Percentiles rank a stretch among this genome's conserved stretches.
Conservation (phyloP, 495 filamentous ascomycete species). For the Penicillium maclennaniae region DNA sequence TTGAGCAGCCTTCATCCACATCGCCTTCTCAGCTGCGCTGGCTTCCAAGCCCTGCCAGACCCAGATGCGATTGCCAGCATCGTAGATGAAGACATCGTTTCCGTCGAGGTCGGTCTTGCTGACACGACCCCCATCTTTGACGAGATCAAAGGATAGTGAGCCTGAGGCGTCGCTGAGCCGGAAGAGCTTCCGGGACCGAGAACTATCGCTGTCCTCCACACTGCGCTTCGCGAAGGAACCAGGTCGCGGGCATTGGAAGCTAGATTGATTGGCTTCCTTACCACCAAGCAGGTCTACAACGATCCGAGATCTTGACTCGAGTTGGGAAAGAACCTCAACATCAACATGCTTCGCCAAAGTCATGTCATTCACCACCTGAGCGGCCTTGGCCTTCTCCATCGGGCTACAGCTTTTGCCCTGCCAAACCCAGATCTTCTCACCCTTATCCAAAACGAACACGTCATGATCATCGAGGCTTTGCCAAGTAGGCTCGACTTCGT, state of each 20-base stretch:
- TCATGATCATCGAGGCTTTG: constrained; percentile 56
- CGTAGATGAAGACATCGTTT: constrained; percentile 57
- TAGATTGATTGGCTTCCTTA: constrained; percentile 30
- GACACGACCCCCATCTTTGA: constrained; percentile 47
- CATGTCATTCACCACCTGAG: constrained; percentile 60
- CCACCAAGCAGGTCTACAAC: constrained; percentile 55
- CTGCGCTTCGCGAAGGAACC: constrained; percentile 23
- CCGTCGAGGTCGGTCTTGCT: constrained; percentile 44
- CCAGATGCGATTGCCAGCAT: constrained; percentile 50
- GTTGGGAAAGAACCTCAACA: constrained; percentile 57
- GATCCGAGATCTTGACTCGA: constrained; percentile 48
- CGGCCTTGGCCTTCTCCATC: constrained; percentile 62
- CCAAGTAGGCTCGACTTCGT: constrained; percentile 60
- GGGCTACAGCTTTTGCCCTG: constrained; percentile 59
- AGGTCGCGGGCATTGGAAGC: constrained; percentile 39
- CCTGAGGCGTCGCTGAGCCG: constrained; percentile 54
- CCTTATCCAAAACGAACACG: constrained; percentile 57
- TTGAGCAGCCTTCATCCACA: constrained; percentile 57
- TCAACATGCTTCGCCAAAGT: constrained; percentile 57
- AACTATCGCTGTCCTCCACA: constrained; percentile 1
- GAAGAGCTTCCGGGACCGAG: constrained; percentile 46
- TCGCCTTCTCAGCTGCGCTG: constrained; percentile 49
- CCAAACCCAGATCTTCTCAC: constrained; percentile 62
- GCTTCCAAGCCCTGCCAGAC: constrained; percentile 57
- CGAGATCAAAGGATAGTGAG: constrained; percentile 46